Base-by-base conservation (phyloP, 78 protist species). In the Monosiga brevicollis region DNA sequence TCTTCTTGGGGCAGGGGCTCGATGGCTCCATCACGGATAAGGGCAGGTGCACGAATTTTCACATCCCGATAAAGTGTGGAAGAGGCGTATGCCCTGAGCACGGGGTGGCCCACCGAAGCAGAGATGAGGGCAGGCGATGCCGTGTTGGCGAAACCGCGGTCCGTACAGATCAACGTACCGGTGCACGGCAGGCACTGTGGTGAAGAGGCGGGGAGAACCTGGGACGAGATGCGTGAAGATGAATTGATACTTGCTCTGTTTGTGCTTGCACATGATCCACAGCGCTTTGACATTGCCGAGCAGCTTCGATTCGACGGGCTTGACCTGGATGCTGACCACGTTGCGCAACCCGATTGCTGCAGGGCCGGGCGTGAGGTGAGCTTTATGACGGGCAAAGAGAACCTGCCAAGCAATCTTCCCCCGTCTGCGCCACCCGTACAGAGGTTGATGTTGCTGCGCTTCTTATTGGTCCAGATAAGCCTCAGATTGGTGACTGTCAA, bases 141-240 rank as follows among this genome's bases (percentile, higher is more conserved):
- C 74, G 62, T 15, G 15, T 15, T 20, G 32, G 62, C 15, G 62
- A 29, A 15, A 10, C 23, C 10, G 10, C n/a, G 36, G n/a, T 20
- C 79, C 9, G 2, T 35, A 40, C 43, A 76, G 32, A 32, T 6
- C 38, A 78, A 73, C n/a, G 23, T 42, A 83, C 87, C 87, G 11
- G 79, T 83, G 42, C 22, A 93, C 93, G 0, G 93, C 90, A n/a
- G 89, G 93, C 24, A 91, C 93, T 1, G 94, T 88, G 3, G 93
- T 90, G 89, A 94, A 94, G 29, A 91, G 91, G 24, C 95, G 71
- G 1, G 94, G 95, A 34, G 70, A 24, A 29, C 38, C 40, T 1
- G 72, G 81, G 32, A 81, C 87, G 3, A 85, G 79, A 74, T 86
- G 80, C 26, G 96, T 91, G 81, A 94, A 94, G 71, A 91, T 83